These are phyloP conservation scores for Ascocoryne sarcoides DNA, from an alignment of 2,329 filamentous ascomycete genomes.

Conservation along the genomic window DNA sequence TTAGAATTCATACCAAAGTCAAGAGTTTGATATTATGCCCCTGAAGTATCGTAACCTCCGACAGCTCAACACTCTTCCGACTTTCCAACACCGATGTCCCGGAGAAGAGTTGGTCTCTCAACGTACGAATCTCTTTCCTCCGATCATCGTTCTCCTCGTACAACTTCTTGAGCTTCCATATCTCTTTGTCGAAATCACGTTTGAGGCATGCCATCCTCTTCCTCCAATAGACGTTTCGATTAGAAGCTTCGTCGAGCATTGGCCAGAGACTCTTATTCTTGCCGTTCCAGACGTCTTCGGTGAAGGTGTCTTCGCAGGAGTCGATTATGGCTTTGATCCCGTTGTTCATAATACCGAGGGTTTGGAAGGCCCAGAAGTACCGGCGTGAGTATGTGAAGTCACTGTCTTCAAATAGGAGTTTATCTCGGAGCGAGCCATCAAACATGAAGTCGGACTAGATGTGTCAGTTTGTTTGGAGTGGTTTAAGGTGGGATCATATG, in stretches of 20 bases:
- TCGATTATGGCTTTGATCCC: conserved; percentile 49
- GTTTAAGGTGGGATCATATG: too few species aligned
- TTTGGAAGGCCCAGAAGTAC: conserved; percentile 56
- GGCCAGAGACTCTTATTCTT: conserved; percentile 47
- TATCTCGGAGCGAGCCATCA: conserved; percentile 44
- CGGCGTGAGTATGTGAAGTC: conserved; percentile 52
- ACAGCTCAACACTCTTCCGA: conserved; percentile 48
- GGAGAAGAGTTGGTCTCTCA: conserved; percentile 54
- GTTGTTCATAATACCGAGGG: conserved; percentile 50
- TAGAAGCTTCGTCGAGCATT: conserved; percentile 36
- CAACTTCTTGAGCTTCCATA: conserved; percentile 31
- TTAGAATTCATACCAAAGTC: conserved; percentile 37
- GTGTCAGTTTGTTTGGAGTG: conserved; percentile 2
- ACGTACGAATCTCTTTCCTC: conserved; percentile 44
- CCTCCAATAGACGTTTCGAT: conserved; percentile 38
- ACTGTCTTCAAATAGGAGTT: conserved; percentile 51
- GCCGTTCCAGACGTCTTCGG: conserved; percentile 49
- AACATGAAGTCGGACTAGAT: conserved; percentile 47
- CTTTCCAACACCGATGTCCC: conserved; percentile 55
- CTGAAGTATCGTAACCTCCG: conserved; percentile 43
- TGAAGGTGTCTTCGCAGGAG: conserved; percentile 49
- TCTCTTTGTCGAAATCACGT: conserved; percentile 36
- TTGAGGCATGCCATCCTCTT: conserved; percentile 39
- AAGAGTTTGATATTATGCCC: conserved; percentile 53
- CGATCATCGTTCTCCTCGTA: conserved; percentile 39